Evolutionary conservation across 192 early-diverging fungal species (phyloP).

Genomic region (Entophlyctis luteolus): DNA sequence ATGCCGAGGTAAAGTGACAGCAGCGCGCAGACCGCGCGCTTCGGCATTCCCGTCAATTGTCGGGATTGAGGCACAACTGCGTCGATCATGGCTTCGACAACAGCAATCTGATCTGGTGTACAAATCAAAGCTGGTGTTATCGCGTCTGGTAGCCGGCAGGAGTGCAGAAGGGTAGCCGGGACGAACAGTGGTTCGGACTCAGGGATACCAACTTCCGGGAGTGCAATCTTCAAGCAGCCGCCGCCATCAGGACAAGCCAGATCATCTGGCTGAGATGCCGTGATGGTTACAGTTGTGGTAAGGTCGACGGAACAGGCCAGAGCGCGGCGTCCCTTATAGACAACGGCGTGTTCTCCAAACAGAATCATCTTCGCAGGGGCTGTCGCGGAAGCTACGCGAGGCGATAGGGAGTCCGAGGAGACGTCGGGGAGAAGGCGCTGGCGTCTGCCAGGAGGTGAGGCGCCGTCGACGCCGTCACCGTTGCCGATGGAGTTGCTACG

Average conservation of each 20-base stretch:
- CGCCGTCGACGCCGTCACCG: no score
- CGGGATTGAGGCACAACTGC: background rate
- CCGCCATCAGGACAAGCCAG: background rate
- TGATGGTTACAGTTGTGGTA: background rate
- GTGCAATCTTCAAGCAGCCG: background rate
- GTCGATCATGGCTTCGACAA: background rate
- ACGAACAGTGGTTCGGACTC: conserved; percentile 1
- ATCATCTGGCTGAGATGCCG: background rate
- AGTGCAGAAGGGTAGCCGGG: background rate
- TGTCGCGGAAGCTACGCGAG: conserved; percentile 34
- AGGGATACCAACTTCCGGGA: conserved; percentile 14
- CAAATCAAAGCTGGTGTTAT: background rate
- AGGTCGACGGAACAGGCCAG: conserved; percentile 12
- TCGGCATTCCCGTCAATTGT: conserved; percentile 57
- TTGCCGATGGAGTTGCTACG: no score
- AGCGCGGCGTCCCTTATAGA: conserved; percentile 53
- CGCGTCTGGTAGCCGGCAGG: background rate
- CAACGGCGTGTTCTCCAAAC: conserved; percentile 98
- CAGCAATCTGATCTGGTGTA: background rate
- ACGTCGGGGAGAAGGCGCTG: no score
- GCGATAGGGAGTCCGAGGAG: no score
- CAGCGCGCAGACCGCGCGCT: conserved; percentile 12
- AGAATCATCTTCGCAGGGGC: conserved; percentile 97
- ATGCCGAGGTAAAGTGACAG: conserved; percentile 20
- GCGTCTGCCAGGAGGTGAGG: no score